phyloP scores from a whole-genome alignment of 257 asterid species.

The Euphrasia confusa region DNA sequence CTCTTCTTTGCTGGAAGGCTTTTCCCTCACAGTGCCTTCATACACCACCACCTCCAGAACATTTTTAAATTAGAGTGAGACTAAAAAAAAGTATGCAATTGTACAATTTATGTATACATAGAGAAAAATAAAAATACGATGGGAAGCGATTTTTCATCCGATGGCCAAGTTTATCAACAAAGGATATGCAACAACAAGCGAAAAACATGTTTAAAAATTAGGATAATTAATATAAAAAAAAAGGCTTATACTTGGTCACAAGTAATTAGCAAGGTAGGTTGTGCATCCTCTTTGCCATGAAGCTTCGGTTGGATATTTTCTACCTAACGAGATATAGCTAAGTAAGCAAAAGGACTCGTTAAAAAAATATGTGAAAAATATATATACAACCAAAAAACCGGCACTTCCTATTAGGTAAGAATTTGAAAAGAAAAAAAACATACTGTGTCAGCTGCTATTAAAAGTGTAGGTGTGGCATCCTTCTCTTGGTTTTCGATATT shows the following conservation, averaged over 20 bases:
- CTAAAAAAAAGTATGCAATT: conserved; percentile 6
- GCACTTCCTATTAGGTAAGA: conserved; percentile 1
- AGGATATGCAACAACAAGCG: conserved; percentile 7
- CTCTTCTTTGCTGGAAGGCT: conserved; percentile 85
- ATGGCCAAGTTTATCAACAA: conserved; percentile 1
- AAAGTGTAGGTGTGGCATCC: conserved; percentile 49
- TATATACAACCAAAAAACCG: background rate
- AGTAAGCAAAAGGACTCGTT: conserved; percentile 32
- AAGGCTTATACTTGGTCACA: conserved; percentile 81
- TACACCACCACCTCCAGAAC: conserved; percentile 92
- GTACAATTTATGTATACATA: conserved; percentile 3
- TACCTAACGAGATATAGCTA: conserved; percentile 56
- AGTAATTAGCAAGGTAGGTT: conserved; percentile 74
- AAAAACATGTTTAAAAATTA: conserved; percentile 23
- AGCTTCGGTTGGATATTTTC: conserved; percentile 62
- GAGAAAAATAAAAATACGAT: background rate
- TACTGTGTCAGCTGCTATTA: conserved; percentile 87
- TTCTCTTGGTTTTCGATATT: conserved; percentile 39
- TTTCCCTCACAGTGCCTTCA: conserved; percentile 86
- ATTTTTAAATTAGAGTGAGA: conserved; percentile 41
- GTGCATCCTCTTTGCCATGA: conserved; percentile 54
- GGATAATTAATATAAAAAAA: conserved; percentile 26
- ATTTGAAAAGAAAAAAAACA: conserved; percentile 31
- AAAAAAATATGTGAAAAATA: conserved; percentile 25
- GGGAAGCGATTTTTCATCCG: conserved; percentile 12